These are phyloP conservation scores for Collybiopsis luxurians DNA, from an alignment of 768 basidiomycete species.

Conservation along the genomic window DNA sequence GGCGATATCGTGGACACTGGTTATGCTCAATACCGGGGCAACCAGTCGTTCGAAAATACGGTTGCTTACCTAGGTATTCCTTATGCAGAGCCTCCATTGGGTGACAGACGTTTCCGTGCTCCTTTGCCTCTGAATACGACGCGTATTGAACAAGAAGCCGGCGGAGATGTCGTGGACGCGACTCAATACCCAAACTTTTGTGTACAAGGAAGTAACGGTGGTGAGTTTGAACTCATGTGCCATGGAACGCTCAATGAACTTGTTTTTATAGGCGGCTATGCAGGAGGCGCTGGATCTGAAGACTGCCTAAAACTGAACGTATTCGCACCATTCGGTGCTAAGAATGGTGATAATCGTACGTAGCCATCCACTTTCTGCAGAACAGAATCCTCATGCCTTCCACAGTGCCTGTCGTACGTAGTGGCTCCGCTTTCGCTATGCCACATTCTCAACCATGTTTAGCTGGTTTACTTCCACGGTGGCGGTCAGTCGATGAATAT, in stretches of 20 bases:
- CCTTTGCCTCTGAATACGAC: constrained; percentile 50
- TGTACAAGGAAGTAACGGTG: constrained; percentile 53
- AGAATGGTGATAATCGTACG: constrained; percentile 45
- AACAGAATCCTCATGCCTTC: too few relatives aligned
- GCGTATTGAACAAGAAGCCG: constrained; percentile 33
- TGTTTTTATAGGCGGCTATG: constrained; percentile 40
- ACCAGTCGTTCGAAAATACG: constrained; percentile 46
- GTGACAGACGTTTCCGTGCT: constrained; percentile 48
- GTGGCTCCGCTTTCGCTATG: too few relatives aligned
- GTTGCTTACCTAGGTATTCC: constrained; percentile 59
- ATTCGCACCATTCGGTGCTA: constrained; percentile 51
- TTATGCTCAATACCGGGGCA: constrained; percentile 58
- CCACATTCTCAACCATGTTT: too few relatives aligned
- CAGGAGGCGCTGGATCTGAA: constrained; percentile 64
- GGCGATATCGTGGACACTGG: constrained; percentile 48
- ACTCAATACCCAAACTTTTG: constrained; percentile 56
- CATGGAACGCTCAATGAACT: too few relatives aligned
- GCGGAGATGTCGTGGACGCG: constrained; percentile 45
- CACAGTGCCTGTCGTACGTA: too few relatives aligned
- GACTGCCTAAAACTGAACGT: constrained; percentile 70
- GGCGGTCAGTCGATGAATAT: too few relatives aligned
- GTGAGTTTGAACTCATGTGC: too few relatives aligned
- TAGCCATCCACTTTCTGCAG: too few relatives aligned
- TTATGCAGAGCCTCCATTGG: constrained; percentile 58
- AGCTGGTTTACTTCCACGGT: constrained; percentile 46